Evolutionary conservation across 2,329 filamentous ascomycete species (phyloP), one percentile per base, ranked within the genome.

Genomic region (Fusarium siculi): DNA sequence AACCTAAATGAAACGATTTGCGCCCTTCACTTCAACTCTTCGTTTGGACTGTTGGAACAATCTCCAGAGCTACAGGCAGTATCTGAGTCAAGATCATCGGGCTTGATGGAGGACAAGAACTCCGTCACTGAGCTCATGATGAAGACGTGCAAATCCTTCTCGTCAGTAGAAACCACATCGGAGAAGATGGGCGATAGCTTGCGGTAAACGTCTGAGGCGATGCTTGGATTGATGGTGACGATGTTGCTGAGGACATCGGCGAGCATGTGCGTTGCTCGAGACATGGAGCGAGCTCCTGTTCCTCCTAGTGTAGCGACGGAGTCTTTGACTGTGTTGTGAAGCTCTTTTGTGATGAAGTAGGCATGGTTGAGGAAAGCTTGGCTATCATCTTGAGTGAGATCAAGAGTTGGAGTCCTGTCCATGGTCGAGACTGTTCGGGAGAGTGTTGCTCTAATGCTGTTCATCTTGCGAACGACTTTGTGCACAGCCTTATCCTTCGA

Each of bases 231-330:
- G 9, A 63, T 15, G 4, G 32, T 40, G 32, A 40, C 5, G 5
- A 71, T 30, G 9, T 39, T 57, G 1, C 43, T 44, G 21, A 71
- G 44, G 15, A 63, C 25, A 6, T 71, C 54, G 7, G 56, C 15
- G 6, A 71, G 46, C 36, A 59, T 67, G 15, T 57, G 50, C 0
- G 56, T 36, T 19, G 57, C 14, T 12, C 67, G 67, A 19, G 67
- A 67, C n/a, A 71, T 16, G 9, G 55, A 56, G 7, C 67, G 56
- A 18, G 54, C 44, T 39, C 68, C 67, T 5, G 37, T 25, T 46
- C 34, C 32, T 16, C 61, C 63, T 8, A 66, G 4, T 0, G 46
- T 71, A 1, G 34, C 2, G 21, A 58, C 10, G 10, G 49, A 54
- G 7, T 52, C 36, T 36, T 52, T 36, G 2, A 19, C 49, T 1